Evolutionary conservation across 108 stramenopile genomes (phyloP).

Genomic region (Schizochytrium sp.): DNA sequence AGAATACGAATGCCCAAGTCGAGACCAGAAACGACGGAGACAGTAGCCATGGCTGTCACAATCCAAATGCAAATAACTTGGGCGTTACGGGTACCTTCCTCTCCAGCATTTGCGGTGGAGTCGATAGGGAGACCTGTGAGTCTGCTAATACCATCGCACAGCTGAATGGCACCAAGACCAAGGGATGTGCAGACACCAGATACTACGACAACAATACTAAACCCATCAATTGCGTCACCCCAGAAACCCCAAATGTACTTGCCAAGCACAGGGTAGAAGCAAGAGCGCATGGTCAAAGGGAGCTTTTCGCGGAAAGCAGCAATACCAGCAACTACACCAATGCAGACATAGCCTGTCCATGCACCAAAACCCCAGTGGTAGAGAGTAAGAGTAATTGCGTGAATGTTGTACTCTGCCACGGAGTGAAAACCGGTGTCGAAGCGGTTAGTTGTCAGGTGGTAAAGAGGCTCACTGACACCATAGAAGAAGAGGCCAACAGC

Average conservation of each 20-base stretch:
- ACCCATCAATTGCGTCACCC: constrained; percentile 79
- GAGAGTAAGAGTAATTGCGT: constrained; percentile 74
- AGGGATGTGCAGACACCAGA: constrained; percentile 78
- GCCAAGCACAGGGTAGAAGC: constrained; percentile 78
- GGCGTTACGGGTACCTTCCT: not conserved
- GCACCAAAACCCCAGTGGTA: constrained; percentile 80
- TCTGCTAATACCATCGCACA: constrained; percentile 71
- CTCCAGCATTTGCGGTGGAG: not conserved
- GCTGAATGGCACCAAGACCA: constrained; percentile 76
- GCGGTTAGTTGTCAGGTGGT: constrained; percentile 13
- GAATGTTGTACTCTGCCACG: not conserved
- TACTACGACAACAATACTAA: constrained; percentile 76
- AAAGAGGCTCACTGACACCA: constrained; percentile 76
- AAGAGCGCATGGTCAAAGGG: constrained; percentile 76
- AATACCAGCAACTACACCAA: constrained; percentile 73
- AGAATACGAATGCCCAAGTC: constrained; percentile 76
- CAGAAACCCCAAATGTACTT: constrained; percentile 80
- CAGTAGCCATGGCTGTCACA: constrained; percentile 76
- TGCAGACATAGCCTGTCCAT: constrained; percentile 75
- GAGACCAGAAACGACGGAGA: constrained; percentile 77
- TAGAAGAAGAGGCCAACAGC: constrained; percentile 79
- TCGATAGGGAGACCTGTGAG: not conserved
- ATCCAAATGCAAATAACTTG: constrained; percentile 72
- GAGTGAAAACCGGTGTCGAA: constrained; percentile 47
- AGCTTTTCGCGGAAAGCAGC: constrained; percentile 71